phyloP scores from a whole-genome alignment of 83 land plant genomes.

The Thuja plicata region DNA sequence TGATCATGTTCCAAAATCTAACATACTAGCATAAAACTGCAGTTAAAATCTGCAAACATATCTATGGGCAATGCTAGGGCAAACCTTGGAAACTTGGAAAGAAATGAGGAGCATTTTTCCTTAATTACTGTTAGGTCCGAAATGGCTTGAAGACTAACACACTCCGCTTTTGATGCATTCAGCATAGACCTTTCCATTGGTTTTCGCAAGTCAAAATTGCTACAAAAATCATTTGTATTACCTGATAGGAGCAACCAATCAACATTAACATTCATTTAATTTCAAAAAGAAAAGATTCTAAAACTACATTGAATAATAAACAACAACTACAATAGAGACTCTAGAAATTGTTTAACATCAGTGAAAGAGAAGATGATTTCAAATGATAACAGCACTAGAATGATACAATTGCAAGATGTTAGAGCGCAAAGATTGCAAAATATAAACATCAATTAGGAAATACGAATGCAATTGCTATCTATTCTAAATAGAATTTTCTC shows the following conservation, averaged over 20 bases:
- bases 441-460: background rate
- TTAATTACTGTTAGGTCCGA: conserved; percentile 34
- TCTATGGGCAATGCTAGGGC: background rate
- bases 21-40: background rate
- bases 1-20: background rate
- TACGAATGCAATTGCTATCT: background rate
- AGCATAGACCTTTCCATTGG: conserved; percentile 67
- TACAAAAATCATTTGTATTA: conserved; percentile 52
- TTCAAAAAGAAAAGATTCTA: background rate
- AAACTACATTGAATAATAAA: background rate
- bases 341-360: background rate
- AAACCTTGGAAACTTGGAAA: conserved; percentile 64
- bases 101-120: conserved; percentile 64
- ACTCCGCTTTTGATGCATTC: conserved; percentile 39
- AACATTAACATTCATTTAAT: background rate
- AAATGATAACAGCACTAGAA: background rate
- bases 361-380: background rate
- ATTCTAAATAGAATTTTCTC: too few relatives aligned
- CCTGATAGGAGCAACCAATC: conserved; percentile 28
- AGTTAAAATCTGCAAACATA: background rate
- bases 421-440: background rate
- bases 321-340: background rate
- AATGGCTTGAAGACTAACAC: conserved; percentile 55
- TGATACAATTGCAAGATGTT: background rate
- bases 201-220: conserved; percentile 86